Evolutionary conservation across 2,329 filamentous ascomycete genomes (phyloP).

Genomic region (Hypoxylon rubiginosum): DNA sequence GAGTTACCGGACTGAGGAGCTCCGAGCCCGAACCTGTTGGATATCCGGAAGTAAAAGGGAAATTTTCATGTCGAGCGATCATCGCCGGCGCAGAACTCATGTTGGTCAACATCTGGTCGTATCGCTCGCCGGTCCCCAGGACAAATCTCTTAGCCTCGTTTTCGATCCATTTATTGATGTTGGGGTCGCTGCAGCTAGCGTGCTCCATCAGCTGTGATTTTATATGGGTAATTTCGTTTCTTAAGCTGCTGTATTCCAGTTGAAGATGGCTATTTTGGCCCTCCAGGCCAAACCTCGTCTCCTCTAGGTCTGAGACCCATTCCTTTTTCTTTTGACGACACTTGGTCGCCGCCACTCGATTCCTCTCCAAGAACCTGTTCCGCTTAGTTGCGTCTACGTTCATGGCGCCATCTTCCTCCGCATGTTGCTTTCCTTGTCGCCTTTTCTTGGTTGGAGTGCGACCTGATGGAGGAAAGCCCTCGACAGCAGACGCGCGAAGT

Average conservation of each 20-base stretch:
- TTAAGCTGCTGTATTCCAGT: slow-evolving; percentile 58
- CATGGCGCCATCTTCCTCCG: slow-evolving; percentile 37
- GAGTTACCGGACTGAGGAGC: slow-evolving; percentile 29
- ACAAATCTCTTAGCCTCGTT: slow-evolving; percentile 66
- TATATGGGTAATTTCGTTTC: slow-evolving; percentile 61
- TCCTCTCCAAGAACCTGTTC: slow-evolving; percentile 74
- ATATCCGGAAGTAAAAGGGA: slow-evolving; percentile 41
- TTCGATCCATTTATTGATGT: slow-evolving; percentile 67
- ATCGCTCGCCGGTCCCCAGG: slow-evolving; percentile 51
- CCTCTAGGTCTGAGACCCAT: slow-evolving; percentile 65
- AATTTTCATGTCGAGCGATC: slow-evolving; percentile 31
- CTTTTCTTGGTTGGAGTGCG: slow-evolving; percentile 44
- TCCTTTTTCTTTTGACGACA: slow-evolving; percentile 77
- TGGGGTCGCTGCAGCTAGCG: slow-evolving; percentile 64
- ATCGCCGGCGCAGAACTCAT: slow-evolving; percentile 27
- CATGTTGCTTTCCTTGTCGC: slow-evolving; percentile 45
- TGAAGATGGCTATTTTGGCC: slow-evolving; percentile 59
- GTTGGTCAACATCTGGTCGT: slow-evolving; percentile 48
- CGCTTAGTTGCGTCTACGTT: slow-evolving; percentile 60
- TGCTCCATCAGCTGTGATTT: slow-evolving; percentile 67
- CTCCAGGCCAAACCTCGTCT: slow-evolving; percentile 61
- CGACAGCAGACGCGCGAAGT: neutral
- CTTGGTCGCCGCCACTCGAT: slow-evolving; percentile 79
- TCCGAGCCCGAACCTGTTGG: slow-evolving; percentile 22
- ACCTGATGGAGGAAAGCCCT: neutral